Conservation (phyloP, 2,329 filamentous ascomycete species). For the Colletotrichum sansevieriae region DNA sequence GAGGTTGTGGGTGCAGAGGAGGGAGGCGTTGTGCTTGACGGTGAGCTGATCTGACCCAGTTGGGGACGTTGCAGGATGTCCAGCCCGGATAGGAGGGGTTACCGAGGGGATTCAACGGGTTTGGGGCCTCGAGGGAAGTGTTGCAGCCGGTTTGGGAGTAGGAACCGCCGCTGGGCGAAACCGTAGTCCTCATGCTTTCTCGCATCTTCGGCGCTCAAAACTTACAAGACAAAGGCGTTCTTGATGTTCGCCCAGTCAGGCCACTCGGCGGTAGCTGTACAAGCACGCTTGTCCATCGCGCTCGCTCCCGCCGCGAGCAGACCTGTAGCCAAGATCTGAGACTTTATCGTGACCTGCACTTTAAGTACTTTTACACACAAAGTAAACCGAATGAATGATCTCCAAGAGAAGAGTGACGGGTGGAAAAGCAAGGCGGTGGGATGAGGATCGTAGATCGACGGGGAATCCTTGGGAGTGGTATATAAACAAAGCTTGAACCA, state of each 20-base stretch:
- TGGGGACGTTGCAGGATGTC: constrained; percentile 63
- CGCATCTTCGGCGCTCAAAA: neutral
- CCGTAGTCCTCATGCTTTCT: neutral
- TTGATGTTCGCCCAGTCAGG: constrained; percentile 54
- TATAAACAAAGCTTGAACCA: constrained; percentile 13
- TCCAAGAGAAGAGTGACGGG: neutral
- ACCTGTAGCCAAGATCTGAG: neutral
- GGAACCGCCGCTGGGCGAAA: constrained; percentile 48
- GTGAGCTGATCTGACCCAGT: constrained; percentile 66
- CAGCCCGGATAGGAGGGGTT: constrained; percentile 69
- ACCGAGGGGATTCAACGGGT: constrained; percentile 68
- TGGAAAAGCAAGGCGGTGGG: neutral
- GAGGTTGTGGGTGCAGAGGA: constrained; percentile 65
- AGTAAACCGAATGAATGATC: constrained; percentile 6
- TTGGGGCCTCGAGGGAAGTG: constrained; percentile 63
- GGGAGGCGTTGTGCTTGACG: constrained; percentile 59
- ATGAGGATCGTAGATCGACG: neutral
- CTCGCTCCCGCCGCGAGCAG: constrained; percentile 18
- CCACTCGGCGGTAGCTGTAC: constrained; percentile 48
- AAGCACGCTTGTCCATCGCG: constrained; percentile 39
- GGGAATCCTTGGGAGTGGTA: constrained; percentile 6
- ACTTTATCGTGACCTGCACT: constrained; percentile 32
- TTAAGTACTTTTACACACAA: neutral
- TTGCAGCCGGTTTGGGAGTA: constrained; percentile 64
- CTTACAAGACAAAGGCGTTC: constrained; percentile 55